These are phyloP conservation scores for Chiua virens DNA, from an alignment of 768 basidiomycete genomes.

Conservation along the genomic window DNA sequence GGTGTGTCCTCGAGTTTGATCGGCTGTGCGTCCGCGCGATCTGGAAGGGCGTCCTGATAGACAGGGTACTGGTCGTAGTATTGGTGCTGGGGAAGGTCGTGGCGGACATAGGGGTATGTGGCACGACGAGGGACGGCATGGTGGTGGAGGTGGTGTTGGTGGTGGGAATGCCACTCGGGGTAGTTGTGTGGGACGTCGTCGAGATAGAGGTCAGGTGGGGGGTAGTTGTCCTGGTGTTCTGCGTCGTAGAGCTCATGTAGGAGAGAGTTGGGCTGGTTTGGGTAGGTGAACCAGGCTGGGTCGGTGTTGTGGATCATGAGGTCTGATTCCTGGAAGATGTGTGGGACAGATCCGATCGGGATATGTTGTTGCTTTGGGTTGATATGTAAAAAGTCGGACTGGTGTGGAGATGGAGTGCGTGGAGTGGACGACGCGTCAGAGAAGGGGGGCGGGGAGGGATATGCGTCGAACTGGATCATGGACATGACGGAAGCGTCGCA, in stretches of 20 bases:
- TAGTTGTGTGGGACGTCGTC: constrained; percentile 35
- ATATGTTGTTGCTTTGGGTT: constrained; percentile 37
- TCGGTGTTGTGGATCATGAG: constrained; percentile 40
- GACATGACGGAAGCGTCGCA: constrained; percentile 21
- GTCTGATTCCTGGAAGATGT: constrained; percentile 49
- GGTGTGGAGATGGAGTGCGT: constrained; percentile 69
- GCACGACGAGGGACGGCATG: constrained; percentile 55
- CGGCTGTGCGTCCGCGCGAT: constrained; percentile 29
- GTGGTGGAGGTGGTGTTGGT: constrained; percentile 30
- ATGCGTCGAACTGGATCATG: constrained; percentile 59
- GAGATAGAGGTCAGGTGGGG: constrained; percentile 32
- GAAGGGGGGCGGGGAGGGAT: constrained; percentile 50
- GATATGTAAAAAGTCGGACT: constrained; percentile 35
- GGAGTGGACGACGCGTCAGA: constrained; percentile 68
- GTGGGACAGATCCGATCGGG: constrained; percentile 45
- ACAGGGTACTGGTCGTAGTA: constrained; percentile 35
- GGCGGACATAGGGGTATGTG: constrained; percentile 75
- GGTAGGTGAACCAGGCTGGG: constrained; percentile 36
- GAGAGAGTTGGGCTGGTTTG: constrained; percentile 47
- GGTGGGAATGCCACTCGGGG: constrained; percentile 38
- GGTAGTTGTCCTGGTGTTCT: constrained; percentile 44
- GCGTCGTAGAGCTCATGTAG: constrained; percentile 73
- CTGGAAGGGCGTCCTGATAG: constrained; percentile 40
- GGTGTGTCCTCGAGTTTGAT: constrained; percentile 70
- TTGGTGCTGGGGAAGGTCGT: constrained; percentile 54